These are phyloP conservation scores for Puccinia triticina DNA, from an alignment of 1,284 basidiomycete species.

Conservation along the genomic window DNA sequence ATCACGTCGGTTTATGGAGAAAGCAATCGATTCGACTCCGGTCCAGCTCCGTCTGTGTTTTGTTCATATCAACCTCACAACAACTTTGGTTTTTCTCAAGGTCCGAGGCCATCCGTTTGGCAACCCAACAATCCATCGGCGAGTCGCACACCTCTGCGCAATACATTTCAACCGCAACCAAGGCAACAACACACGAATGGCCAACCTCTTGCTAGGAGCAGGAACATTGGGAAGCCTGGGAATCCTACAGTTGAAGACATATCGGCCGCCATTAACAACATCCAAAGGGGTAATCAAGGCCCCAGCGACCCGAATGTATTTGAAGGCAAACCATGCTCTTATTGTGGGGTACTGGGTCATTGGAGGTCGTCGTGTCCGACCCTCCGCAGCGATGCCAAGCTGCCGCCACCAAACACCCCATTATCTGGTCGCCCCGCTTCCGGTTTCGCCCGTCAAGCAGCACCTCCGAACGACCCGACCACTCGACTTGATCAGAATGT, in stretches of 20 bases:
- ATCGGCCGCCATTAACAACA: no score
- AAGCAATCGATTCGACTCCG: background rate
- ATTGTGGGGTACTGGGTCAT: no score
- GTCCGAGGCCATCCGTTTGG: no score
- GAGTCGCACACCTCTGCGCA: background rate
- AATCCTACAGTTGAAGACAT: background rate
- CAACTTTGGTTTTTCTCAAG: no score
- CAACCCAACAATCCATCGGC: no score
- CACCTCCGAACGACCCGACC: background rate
- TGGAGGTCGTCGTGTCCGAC: background rate
- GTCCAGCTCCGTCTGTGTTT: background rate
- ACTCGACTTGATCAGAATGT: background rate
- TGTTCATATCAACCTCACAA: background rate
- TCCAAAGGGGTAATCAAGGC: background rate
- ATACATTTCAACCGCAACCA: background rate
- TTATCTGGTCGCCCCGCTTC: slow-evolving; percentile 4
- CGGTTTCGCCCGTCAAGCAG: slow-evolving; percentile 8
- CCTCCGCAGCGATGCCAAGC: background rate
- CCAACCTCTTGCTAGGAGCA: no score
- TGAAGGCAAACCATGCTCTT: background rate
- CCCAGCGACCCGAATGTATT: background rate
- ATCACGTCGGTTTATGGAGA: slow-evolving; percentile 1
- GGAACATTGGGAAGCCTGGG: background rate
- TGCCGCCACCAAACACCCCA: background rate
- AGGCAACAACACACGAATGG: background rate